Conservation (phyloP, 2,329 filamentous ascomycete genomes). For the Neodidymelliopsis sp. region DNA sequence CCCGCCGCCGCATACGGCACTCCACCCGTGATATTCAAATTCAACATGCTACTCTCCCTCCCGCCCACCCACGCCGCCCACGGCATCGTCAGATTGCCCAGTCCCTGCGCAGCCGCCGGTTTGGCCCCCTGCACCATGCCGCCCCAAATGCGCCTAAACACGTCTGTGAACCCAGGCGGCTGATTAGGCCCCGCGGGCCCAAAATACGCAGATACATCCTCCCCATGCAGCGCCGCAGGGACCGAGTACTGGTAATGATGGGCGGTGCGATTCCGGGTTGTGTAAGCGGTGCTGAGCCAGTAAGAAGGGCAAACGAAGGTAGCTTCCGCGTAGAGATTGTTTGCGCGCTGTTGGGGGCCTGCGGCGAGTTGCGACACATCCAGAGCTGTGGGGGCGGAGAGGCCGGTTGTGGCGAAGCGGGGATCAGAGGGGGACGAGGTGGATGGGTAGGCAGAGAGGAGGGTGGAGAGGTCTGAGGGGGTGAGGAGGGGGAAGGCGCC, state of each 20-base stretch:
- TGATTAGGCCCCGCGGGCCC: constrained; percentile 24
- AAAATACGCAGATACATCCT: constrained; percentile 27
- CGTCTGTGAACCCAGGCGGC: constrained; percentile 13
- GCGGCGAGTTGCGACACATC: constrained; percentile 58
- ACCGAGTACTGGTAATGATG: constrained; percentile 34
- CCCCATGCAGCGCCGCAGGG: constrained; percentile 27
- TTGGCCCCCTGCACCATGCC: constrained; percentile 13
- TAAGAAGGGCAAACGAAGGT: constrained; percentile 65
- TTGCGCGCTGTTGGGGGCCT: constrained; percentile 62
- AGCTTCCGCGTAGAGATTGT: constrained; percentile 63
- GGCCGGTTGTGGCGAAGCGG: constrained; percentile 17
- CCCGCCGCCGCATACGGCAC: constrained; percentile 9
- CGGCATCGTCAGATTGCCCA: too few species aligned
- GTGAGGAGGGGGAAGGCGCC: constrained; percentile 49
- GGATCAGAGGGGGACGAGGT: constrained; percentile 30
- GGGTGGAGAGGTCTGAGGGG: constrained; percentile 46
- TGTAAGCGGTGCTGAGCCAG: constrained; percentile 61
- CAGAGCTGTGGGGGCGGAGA: constrained; percentile 55
- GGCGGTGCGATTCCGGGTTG: constrained; percentile 3
- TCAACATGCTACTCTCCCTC: constrained; percentile 7
- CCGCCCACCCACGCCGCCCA: not conserved
- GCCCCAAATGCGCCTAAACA: constrained; percentile 20
- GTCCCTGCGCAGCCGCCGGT: not conserved
- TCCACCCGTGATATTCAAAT: constrained; percentile 28
- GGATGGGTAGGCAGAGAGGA: constrained; percentile 51